Evolutionary conservation across 208 protist species (phyloP).

Genomic region (Crithidia expoeki): DNA sequence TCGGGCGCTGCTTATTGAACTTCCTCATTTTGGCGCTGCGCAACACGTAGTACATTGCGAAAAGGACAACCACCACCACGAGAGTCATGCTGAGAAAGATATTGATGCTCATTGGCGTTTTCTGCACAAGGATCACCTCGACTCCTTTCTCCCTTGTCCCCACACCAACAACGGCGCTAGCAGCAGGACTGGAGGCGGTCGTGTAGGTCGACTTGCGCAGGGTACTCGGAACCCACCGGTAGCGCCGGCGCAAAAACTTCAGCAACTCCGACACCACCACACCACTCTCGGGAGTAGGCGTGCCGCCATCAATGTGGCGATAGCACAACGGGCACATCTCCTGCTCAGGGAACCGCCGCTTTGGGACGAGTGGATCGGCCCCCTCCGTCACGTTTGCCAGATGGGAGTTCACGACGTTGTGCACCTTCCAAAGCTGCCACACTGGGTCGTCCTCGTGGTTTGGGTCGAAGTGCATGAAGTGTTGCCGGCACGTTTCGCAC

Average conservation of each 20-base stretch:
- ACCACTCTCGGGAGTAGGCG: background rate
- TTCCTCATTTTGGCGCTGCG: background rate
- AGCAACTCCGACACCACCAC: slow-evolving; percentile 23
- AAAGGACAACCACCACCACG: slow-evolving; percentile 23
- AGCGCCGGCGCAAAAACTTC: slow-evolving; percentile 31
- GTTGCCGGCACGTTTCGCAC: slow-evolving; percentile 55
- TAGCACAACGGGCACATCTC: slow-evolving; percentile 46
- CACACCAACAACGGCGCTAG: background rate
- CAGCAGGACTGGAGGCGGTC: background rate
- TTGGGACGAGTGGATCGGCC: slow-evolving; percentile 66
- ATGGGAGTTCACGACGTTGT: slow-evolving; percentile 70
- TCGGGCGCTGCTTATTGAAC: slow-evolving; percentile 9
- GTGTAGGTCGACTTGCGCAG: slow-evolving; percentile 8
- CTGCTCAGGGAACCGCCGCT: slow-evolving; percentile 48
- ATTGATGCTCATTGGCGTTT: slow-evolving; percentile 20
- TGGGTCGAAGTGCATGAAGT: slow-evolving; percentile 60
- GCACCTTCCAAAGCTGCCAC: slow-evolving; percentile 72
- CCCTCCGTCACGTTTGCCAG: slow-evolving; percentile 35
- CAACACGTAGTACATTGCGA: slow-evolving; percentile 31
- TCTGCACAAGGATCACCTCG: slow-evolving; percentile 7
- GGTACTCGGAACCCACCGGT: slow-evolving; percentile 42
- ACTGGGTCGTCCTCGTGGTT: slow-evolving; percentile 31
- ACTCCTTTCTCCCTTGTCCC: background rate
- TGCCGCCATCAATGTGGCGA: background rate
- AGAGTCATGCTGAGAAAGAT: slow-evolving; percentile 35